A percentile compares a stretch with the other conserved stretches of the same genome.
phyloP scores from a whole-genome alignment of 2,329 filamentous ascomycete species.

The Parafenestella ontariensis region DNA sequence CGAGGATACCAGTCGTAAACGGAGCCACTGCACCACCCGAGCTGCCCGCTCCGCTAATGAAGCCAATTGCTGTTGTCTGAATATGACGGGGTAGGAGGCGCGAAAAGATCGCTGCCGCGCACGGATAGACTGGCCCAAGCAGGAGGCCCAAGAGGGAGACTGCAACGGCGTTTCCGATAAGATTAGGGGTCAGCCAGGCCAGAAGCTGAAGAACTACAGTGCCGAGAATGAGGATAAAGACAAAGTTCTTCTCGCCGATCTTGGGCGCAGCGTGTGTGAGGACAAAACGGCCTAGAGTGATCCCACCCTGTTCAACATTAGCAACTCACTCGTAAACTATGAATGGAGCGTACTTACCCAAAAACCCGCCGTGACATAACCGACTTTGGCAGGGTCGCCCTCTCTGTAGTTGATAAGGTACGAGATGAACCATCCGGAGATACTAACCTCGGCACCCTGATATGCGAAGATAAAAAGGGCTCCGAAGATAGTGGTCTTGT shows the following conservation, averaged over 20 bases:
- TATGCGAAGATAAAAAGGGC: conserved; percentile 86
- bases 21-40: conserved; percentile 72
- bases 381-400: conserved; percentile 73
- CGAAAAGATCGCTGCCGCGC: conserved; percentile 70
- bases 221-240: conserved; percentile 67
- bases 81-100: conserved; percentile 65
- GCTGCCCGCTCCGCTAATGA: conserved; percentile 73
- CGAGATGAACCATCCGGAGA: conserved; percentile 86
- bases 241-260: conserved; percentile 74
- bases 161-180: conserved; percentile 61
- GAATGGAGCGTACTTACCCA: conserved; percentile 57
- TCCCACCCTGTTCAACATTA: conserved; percentile 65
- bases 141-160: conserved; percentile 71
- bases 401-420: conserved; percentile 77
- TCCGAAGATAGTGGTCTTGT: conserved; percentile 71
- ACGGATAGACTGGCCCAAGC: conserved; percentile 81
- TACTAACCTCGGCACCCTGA: conserved; percentile 82
- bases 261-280: conserved; percentile 71
- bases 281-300: conserved; percentile 76
- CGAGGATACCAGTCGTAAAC: conserved; percentile 69
- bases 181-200: conserved; percentile 78
- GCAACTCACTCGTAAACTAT: not conserved
- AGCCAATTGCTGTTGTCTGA: conserved; percentile 68
- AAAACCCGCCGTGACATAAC: conserved; percentile 78
- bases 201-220: conserved; percentile 75